Evolutionary conservation across 164 flowering plant genomes (phyloP), one percentile per base, ranked within the genome.

Genomic region (Magnolia officinalis): DNA sequence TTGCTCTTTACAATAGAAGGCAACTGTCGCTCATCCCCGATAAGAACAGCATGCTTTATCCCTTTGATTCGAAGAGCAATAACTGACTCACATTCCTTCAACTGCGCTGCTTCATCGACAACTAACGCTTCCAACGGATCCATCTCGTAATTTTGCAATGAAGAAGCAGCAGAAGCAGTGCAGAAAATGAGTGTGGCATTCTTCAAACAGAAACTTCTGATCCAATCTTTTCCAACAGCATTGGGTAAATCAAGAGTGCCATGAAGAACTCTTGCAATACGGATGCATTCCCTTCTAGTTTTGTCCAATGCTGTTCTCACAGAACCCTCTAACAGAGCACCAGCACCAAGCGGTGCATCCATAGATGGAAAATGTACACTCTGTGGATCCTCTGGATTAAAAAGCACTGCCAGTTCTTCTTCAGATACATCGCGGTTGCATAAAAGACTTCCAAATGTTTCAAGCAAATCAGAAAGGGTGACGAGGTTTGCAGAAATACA

Each of bases 71-170:
- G 89, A 26, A 88, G 71, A 0, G 93, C 89, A 7, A 90, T 85
- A 2, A 71, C 31, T 11, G 93, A 86, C 69, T 90, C 91, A 75
- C 86, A 86, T 73, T 90, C 91, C 74, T 83, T 88, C 9, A 90
- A 67, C 70, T 87, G 90, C 2, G 90, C 88, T 16, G 89, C 93
- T 82, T 87, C 91, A 72, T 90, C 91, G 65, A 90, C 79, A 11
- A 90, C 76, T 61, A 86, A 71, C 69, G 85, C 52, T 45, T 83
- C 50, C 24, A 88, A 16, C 1, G 78, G 81, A 8, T 19, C 4
- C 75, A 63, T 77, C 11, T 26, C 78, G 50, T 55, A 73, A 1
- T 20, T 19, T 24, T 73, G 81, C 66, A 86, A 63, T 55, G 72
- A 76, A 65, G 51, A 72, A 2, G 89, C 81, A 67, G 78, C 74